Evolutionary conservation across 1,284 basidiomycete species (phyloP).

Genomic region (Termitomyces sp.): DNA sequence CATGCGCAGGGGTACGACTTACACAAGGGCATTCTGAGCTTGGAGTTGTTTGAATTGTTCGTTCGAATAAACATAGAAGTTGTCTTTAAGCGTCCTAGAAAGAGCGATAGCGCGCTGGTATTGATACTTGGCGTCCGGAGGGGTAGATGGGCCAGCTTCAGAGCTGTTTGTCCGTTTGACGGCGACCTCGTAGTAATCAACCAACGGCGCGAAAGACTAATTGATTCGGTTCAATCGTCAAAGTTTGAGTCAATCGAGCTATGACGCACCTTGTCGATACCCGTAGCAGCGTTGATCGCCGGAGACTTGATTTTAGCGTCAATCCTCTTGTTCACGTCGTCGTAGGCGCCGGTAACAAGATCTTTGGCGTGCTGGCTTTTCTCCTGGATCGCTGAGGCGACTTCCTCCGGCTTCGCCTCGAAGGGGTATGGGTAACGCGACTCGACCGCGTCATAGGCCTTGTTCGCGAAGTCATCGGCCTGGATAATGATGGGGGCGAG

Average conservation of each 20-base stretch:
- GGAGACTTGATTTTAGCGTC: conserved; percentile 62
- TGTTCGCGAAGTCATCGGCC: conserved; percentile 64
- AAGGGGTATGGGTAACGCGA: conserved; percentile 71
- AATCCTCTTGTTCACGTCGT: conserved; percentile 32
- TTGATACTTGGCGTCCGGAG: conserved; percentile 57
- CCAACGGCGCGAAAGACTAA: conserved; percentile 66
- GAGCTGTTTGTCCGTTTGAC: conserved; percentile 49
- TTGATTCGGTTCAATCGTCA: conserved; percentile 4
- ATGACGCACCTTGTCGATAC: conserved; percentile 62
- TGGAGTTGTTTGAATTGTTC: conserved; percentile 70
- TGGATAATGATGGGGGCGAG: conserved; percentile 60
- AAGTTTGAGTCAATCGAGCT: conserved; percentile 3
- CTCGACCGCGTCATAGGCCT: conserved; percentile 69
- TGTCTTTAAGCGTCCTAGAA: conserved; percentile 57
- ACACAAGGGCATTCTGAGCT: conserved; percentile 63
- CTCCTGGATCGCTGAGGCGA: conserved; percentile 55
- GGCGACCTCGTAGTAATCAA: conserved; percentile 62
- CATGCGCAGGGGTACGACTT: conserved; percentile 24
- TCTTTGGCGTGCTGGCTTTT: conserved; percentile 46
- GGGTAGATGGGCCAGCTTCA: conserved; percentile 38
- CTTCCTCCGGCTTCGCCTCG: conserved; percentile 64
- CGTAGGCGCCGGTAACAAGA: conserved; percentile 45
- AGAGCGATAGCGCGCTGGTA: conserved; percentile 69
- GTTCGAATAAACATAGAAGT: conserved; percentile 58
- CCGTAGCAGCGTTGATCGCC: conserved; percentile 57